These are phyloP conservation scores for Elsinoe fawcettii DNA, from an alignment of 2,329 filamentous ascomycete genomes.

Conservation along the genomic window DNA sequence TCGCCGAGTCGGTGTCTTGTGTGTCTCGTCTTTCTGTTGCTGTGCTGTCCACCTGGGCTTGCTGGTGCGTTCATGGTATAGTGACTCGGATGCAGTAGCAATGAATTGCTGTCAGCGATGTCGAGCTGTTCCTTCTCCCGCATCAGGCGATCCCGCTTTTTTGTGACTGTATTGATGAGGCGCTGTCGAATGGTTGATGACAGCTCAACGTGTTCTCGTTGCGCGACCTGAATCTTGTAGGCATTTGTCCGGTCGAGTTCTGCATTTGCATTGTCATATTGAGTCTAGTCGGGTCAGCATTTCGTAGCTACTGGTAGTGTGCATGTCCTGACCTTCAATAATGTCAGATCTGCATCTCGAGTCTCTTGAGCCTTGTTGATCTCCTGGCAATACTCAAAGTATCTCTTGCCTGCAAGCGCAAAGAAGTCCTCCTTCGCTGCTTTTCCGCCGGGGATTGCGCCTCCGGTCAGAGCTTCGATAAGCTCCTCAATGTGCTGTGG, in stretches of 20 bases:
- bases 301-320: background rate
- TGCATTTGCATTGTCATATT: slow-evolving; percentile 48
- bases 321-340: slow-evolving; percentile 60
- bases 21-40: slow-evolving; percentile 55
- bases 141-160: slow-evolving; percentile 50
- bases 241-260: slow-evolving; percentile 50
- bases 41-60: slow-evolving; percentile 53
- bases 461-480: slow-evolving; percentile 39
- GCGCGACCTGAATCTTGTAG: slow-evolving; percentile 54
- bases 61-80: slow-evolving; percentile 59
- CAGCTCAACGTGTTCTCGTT: slow-evolving; percentile 55
- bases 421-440: slow-evolving; percentile 61
- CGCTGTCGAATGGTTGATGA: slow-evolving; percentile 54
- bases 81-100: slow-evolving; percentile 57
- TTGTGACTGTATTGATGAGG: slow-evolving; percentile 49
- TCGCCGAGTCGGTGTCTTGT: slow-evolving; percentile 45
- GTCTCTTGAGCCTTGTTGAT: slow-evolving; percentile 84
- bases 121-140: slow-evolving; percentile 61
- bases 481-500: slow-evolving; percentile 60
- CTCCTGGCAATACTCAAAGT: slow-evolving; percentile 75
- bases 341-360: slow-evolving; percentile 72
- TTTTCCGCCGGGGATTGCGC: slow-evolving; percentile 34
- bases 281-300: slow-evolving; percentile 38
- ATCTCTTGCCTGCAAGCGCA: slow-evolving; percentile 65
- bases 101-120: slow-evolving; percentile 57